Evolutionary conservation across 306 rosid genomes (phyloP), one percentile per base, ranked within the genome.

Genomic region (Carpinus fangiana): DNA sequence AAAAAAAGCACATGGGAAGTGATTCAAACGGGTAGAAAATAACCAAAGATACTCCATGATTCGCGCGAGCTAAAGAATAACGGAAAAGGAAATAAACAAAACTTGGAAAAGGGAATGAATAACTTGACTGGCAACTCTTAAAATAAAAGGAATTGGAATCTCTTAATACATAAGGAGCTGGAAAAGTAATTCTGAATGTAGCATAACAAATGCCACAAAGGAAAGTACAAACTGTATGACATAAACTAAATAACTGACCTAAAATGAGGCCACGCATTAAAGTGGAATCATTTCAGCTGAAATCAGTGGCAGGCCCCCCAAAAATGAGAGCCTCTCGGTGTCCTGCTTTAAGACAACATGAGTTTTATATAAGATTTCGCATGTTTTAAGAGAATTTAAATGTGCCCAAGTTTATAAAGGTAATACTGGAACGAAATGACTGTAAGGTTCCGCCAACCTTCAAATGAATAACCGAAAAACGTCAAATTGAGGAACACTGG

Each of bases 231-330:
- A 85, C 78, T 80, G 83, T 79, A 75, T n/a, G 89, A 83, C 90
- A 82, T 82, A 87, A 79, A 78, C 90, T 80, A 85, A 86, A 88
- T 85, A 77, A 89, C 93, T 89, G 90, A 87, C 93, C 90, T 89
- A 89, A 88, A 89, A 89, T 87, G 90, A 82, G 89, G 90, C 92
- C 87, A 89, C 89, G 89, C 83, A 87, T 78, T 84, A 84, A 89
- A 85, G 93, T 87, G 93, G 90, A 74, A 84, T 84, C 93, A 87
- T 85, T 87, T 89, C 89, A 89, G 87, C 90, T 87, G 90, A 87
- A 85, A 87, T 87, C 90, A 85, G 84, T 87, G 81, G 88, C 88
- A 74, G 93, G 88, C 84, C 89, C 91, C 82, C 89, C 85, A 84
- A 83, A 12, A 85, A 87, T 89, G 93, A 89, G 90, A 87, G 90